Evolutionary conservation across 257 asterid genomes (phyloP).

Genomic region (Ocimum tenuiflorum): DNA sequence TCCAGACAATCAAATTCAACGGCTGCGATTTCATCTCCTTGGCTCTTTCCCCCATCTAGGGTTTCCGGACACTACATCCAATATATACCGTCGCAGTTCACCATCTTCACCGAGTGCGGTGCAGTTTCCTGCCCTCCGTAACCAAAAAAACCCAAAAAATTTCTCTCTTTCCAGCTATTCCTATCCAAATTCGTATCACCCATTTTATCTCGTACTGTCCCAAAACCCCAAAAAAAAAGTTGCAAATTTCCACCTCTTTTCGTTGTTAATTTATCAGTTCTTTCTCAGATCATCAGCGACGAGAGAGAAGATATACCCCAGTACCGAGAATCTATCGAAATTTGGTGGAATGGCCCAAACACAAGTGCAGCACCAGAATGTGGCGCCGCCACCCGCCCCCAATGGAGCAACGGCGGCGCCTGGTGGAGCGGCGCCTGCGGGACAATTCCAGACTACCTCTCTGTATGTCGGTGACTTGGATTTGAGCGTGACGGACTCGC

Average conservation of each 20-base stretch:
- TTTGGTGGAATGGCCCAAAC: slow-evolving; percentile 42
- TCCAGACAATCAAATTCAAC: too few species aligned
- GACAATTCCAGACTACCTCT: slow-evolving; percentile 47
- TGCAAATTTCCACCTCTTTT: not conserved
- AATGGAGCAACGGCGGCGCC: slow-evolving; percentile 45
- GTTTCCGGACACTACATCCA: slow-evolving; percentile 27
- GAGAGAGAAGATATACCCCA: not conserved
- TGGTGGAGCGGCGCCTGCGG: slow-evolving; percentile 25
- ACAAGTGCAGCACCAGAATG: slow-evolving; percentile 27
- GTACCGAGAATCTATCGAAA: slow-evolving; percentile 3
- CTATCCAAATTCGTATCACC: slow-evolving; percentile 17
- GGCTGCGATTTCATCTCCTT: too few species aligned
- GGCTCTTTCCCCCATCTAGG: slow-evolving; percentile 25
- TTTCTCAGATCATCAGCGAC: not conserved
- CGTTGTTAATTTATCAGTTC: not conserved
- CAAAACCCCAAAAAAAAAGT: slow-evolving; percentile 21
- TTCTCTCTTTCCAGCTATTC: slow-evolving; percentile 1
- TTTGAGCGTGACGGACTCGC: slow-evolving; percentile 62
- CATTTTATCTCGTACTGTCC: not conserved
- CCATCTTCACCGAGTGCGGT: slow-evolving; percentile 37
- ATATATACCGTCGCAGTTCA: slow-evolving; percentile 22
- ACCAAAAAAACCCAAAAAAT: slow-evolving; percentile 19
- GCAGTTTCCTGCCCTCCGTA: slow-evolving; percentile 54
- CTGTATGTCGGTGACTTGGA: slow-evolving; percentile 81
- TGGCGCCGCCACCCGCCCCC: slow-evolving; percentile 29